Conservation (phyloP, 2,329 filamentous ascomycete species). For the Fusarium irregulare region DNA sequence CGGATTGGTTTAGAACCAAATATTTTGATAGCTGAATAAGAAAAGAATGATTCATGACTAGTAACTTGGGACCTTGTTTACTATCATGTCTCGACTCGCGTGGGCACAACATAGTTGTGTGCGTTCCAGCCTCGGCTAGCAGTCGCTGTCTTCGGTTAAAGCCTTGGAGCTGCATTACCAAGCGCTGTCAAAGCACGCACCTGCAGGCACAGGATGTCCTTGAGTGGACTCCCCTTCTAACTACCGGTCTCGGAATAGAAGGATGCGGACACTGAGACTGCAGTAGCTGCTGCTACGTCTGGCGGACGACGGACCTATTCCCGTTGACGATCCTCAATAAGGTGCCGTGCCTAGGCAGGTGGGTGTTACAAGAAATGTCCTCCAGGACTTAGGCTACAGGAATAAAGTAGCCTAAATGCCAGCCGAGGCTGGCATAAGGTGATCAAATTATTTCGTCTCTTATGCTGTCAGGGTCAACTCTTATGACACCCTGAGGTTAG, state of each 20-base stretch:
- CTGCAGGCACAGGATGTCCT: slow-evolving; percentile 24
- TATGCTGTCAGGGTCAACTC: too few species aligned
- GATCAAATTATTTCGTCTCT: too few species aligned
- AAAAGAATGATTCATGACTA: neutral
- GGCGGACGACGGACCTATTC: neutral
- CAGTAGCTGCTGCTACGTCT: slow-evolving; percentile 19
- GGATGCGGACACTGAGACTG: slow-evolving; percentile 15
- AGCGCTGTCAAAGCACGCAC: slow-evolving; percentile 35
- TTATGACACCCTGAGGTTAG: too few species aligned
- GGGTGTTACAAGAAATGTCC: too few species aligned
- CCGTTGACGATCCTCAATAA: neutral
- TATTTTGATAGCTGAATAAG: neutral
- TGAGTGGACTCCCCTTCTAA: slow-evolving; percentile 22
- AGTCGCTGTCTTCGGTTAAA: slow-evolving; percentile 3
- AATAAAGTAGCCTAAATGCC: too few species aligned
- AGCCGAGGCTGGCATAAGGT: too few species aligned
- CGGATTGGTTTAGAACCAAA: too few species aligned
- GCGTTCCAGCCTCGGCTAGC: slow-evolving; percentile 1
- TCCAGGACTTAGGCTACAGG: too few species aligned
- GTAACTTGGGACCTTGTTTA: neutral
- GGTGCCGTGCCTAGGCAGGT: neutral
- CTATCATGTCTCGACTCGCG: slow-evolving; percentile 20
- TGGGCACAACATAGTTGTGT: slow-evolving; percentile 1
- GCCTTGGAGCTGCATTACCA: slow-evolving; percentile 21
- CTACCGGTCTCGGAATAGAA: slow-evolving; percentile 36